A percentile compares a stretch with the other conserved stretches of the same genome.
These are phyloP conservation scores for Pseudogymnoascus sp. DNA, from an alignment of 2,329 filamentous ascomycete genomes.

Conservation along the genomic window DNA sequence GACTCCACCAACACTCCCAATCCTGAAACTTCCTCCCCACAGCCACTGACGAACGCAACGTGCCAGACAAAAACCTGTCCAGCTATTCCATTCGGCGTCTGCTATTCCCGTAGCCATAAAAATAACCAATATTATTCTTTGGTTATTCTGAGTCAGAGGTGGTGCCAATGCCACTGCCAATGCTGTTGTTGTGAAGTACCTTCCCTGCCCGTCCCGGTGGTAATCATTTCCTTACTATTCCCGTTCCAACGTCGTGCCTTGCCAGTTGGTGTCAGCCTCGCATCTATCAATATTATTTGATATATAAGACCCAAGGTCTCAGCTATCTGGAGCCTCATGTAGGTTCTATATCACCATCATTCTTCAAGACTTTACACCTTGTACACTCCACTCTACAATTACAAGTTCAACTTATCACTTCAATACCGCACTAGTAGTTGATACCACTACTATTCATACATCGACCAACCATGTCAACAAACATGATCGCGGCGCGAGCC, in stretches of 20 bases:
- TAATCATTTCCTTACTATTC: neutral
- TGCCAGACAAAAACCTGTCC: neutral
- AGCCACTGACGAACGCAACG: neutral
- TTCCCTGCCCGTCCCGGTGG: neutral
- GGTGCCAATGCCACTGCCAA: neutral
- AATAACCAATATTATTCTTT: neutral
- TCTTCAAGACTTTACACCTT: neutral
- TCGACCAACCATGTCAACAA: neutral
- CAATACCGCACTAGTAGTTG: neutral
- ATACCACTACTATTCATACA: neutral
- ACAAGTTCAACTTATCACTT: neutral
- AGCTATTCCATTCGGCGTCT: neutral
- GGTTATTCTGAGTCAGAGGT: neutral
- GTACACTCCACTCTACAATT: conserved; percentile 2
- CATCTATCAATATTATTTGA: neutral
- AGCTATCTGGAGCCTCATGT: neutral
- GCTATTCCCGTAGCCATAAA: neutral
- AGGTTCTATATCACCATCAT: neutral
- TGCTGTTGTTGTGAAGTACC: neutral
- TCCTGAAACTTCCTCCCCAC: neutral
- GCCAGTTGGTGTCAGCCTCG: neutral
- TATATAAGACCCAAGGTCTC: conserved; percentile 1
- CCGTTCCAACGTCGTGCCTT: neutral
- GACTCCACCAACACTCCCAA: neutral
- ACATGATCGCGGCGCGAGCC: neutral